Base-by-base conservation (phyloP, 2,329 filamentous ascomycete species). In the Colletotrichum sp. region DNA sequence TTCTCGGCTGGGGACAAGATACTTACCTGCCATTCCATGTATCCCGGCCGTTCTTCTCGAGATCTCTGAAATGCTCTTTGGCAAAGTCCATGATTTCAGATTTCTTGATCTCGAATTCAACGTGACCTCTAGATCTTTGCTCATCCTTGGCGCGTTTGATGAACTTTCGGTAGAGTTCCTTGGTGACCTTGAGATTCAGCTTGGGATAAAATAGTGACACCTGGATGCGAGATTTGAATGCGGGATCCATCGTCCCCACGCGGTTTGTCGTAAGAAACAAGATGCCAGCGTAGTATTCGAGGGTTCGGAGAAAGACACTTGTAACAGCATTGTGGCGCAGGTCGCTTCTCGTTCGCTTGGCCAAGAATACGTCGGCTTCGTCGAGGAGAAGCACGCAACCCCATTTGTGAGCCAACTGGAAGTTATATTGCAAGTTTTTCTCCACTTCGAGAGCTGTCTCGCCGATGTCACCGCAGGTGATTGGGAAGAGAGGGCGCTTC, bases 321-420 rank as follows among this genome's bases (percentile, higher is more conserved):
- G 48, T 64, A 12, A 72, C 52, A 5, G 59, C 72, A 6, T 75
- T 67, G 13, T 65, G 68, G 4, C 36, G 48, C 1, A 75, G 7
- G 22, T 75, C 52, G 36, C 95, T 94, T 3, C 95, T 92, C 83
- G 26, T 59, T 6, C 67, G 15, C 44, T 95, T 94, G 86, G 97
- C 95, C 44, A 48, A 13, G n/a, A 48, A 48, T 3, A 75, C 15
- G 18, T 71, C 72, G 15, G 72, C 72, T 16, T 75, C 73, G 9
- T 75, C 73, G 5, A 75, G 60, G 1, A 75, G 39, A 3, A 75
- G 30, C 1, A 73, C 59, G 24, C 76, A 79, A 0, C 66, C 76
- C 77, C 78, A 79, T 6, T 36, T 77, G 6, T 76, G 72, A 3
- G 71, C 78, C 1, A 78, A 36, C 24, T 64, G 62, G 10, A 77